phyloP scores from a whole-genome alignment of 2,329 filamentous ascomycete species.

The Cryphonectria radicalis region DNA sequence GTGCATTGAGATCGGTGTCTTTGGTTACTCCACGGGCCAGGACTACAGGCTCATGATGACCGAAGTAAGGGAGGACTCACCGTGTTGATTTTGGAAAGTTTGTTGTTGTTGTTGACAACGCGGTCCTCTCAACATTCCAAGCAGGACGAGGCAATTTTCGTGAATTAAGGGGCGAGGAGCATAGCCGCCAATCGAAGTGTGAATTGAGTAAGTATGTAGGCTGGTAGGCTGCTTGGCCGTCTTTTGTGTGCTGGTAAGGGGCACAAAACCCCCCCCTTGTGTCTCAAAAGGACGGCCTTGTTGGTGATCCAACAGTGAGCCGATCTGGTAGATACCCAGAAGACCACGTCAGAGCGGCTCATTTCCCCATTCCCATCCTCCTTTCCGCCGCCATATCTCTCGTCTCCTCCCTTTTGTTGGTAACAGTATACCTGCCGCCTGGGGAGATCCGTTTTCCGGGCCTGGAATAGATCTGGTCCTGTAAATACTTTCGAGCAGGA shows the following conservation, averaged over 20 bases:
- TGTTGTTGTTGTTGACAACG: neutral
- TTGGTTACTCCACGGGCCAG: neutral
- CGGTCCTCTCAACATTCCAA: slow-evolving; percentile 10
- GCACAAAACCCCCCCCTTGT: neutral
- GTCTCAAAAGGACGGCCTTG: neutral
- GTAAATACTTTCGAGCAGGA: neutral
- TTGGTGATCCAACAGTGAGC: neutral
- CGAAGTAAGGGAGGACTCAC: slow-evolving; percentile 11
- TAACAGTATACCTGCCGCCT: neutral
- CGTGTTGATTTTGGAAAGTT: neutral
- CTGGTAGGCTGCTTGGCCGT: neutral
- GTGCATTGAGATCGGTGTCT: neutral
- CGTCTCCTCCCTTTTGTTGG: neutral
- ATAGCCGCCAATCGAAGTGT: slow-evolving; percentile 11
- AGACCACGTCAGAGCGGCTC: neutral
- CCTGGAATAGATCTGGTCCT: neutral
- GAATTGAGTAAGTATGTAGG: slow-evolving; percentile 6
- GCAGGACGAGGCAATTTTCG: neutral
- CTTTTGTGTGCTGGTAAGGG: slow-evolving; percentile 11
- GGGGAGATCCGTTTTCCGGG: neutral
- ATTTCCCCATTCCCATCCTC: neutral
- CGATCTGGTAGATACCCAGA: neutral
- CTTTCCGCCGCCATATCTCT: neutral
- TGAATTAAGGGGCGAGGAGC: neutral
- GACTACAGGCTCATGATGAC: neutral